A percentile compares a stretch with the other conserved stretches of the same genome.
Evolutionary conservation across 495 filamentous ascomycete species (phyloP).

Genomic region (Jackrogersella multiformis): DNA sequence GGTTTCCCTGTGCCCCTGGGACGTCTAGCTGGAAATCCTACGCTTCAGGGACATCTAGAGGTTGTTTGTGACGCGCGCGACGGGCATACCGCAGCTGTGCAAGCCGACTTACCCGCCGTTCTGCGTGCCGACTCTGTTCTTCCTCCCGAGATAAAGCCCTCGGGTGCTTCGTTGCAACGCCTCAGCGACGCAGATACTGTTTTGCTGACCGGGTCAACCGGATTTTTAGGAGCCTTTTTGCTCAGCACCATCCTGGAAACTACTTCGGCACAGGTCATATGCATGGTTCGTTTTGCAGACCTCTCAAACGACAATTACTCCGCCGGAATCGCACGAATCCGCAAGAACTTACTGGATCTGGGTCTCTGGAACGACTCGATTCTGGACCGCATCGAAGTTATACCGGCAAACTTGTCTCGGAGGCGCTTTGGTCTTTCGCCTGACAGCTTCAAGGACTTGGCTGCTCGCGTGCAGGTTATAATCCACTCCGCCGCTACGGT

Average conservation of each 20-base stretch:
- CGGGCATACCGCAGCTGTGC: slow-evolving; percentile 71
- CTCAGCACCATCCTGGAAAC: slow-evolving; percentile 53
- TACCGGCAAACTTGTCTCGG: slow-evolving; percentile 70
- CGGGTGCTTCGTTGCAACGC: slow-evolving; percentile 56
- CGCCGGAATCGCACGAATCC: slow-evolving; percentile 65
- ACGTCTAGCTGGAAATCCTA: slow-evolving; percentile 68
- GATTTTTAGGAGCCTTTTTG: slow-evolving; percentile 54
- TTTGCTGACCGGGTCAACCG: slow-evolving; percentile 54
- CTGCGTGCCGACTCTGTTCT: slow-evolving; percentile 67
- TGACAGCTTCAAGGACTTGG: slow-evolving; percentile 66
- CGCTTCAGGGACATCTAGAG: slow-evolving; percentile 68
- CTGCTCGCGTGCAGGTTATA: slow-evolving; percentile 66
- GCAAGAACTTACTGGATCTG: slow-evolving; percentile 69
- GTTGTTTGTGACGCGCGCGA: slow-evolving; percentile 67
- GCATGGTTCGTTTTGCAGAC: slow-evolving; percentile 71
- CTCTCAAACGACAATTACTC: slow-evolving; percentile 62
- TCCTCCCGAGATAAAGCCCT: slow-evolving; percentile 65
- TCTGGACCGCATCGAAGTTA: slow-evolving; percentile 72
- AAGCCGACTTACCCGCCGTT: slow-evolving; percentile 70
- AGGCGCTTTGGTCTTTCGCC: slow-evolving; percentile 66
- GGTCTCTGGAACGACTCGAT: slow-evolving; percentile 73
- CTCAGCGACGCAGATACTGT: slow-evolving; percentile 66
- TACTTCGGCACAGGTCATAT: slow-evolving; percentile 70
- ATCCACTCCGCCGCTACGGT: slow-evolving; percentile 73
- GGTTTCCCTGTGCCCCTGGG: slow-evolving; percentile 70